These are phyloP conservation scores for Monilinia aucupariae DNA, from an alignment of 2,329 filamentous ascomycete genomes.

Conservation along the genomic window DNA sequence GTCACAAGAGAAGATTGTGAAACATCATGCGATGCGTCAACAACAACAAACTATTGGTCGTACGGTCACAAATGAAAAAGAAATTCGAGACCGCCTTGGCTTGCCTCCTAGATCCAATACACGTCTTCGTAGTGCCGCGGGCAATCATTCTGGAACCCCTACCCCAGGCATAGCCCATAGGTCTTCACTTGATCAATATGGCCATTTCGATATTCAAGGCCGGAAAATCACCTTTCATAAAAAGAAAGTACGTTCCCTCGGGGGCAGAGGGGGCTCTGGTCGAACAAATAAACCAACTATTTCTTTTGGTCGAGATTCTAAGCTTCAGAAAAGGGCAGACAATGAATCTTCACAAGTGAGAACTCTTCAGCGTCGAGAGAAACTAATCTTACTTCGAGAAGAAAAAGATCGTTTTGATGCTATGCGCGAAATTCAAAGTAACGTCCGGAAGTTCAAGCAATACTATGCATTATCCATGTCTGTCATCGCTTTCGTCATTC, in stretches of 20 bases:
- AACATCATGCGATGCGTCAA: conserved; percentile 50
- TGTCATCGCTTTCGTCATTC: conserved; percentile 51
- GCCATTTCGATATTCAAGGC: conserved; percentile 36
- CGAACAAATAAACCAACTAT: conserved; percentile 17
- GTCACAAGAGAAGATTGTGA: conserved; percentile 56
- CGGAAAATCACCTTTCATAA: conserved; percentile 37
- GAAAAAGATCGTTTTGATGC: conserved; percentile 57
- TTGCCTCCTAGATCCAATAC: conserved; percentile 29
- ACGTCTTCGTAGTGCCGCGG: conserved; percentile 16
- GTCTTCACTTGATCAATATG: conserved; percentile 33
- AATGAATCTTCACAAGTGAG: conserved; percentile 18
- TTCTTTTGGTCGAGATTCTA: conserved; percentile 29
- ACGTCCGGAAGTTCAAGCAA: conserved; percentile 54
- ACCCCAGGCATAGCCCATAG: conserved; percentile 30
- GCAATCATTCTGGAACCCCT: conserved; percentile 25
- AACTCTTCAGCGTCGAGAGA: conserved; percentile 32
- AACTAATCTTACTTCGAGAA: conserved; percentile 49
- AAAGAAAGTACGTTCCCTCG: conserved; percentile 21
- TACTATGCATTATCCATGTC: conserved; percentile 57
- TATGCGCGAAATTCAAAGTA: conserved; percentile 57
- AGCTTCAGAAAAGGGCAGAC: conserved; percentile 23
- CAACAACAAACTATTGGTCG: conserved; percentile 49
- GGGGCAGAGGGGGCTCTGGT: conserved; percentile 31
- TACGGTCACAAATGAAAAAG: conserved; percentile 48
- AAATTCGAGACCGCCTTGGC: conserved; percentile 40